A percentile compares a stretch with the other conserved stretches of the same genome.
Conservation (phyloP, 495 filamentous ascomycete species). For the Opeltia flavorubescens region DNA sequence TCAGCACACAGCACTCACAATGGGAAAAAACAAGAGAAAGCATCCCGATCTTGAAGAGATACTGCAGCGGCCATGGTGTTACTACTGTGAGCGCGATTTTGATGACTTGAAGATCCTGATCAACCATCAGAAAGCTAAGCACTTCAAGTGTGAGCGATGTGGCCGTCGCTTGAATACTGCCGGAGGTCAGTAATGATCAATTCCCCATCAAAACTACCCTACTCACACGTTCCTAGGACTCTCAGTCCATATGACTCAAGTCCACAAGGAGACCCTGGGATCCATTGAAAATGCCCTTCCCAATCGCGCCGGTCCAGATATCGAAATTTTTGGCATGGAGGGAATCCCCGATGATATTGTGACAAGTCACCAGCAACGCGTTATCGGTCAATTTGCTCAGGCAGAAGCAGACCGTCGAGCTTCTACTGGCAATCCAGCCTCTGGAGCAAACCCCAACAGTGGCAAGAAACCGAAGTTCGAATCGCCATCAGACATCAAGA, state of each 20-base stretch:
- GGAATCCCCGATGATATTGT: slow-evolving; percentile 82
- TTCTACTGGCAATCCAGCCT: slow-evolving; percentile 66
- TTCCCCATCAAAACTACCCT: neutral
- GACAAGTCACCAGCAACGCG: slow-evolving; percentile 67
- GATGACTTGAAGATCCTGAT: slow-evolving; percentile 94
- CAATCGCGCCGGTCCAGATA: slow-evolving; percentile 66
- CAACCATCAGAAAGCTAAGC: slow-evolving; percentile 93
- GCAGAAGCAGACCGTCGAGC: slow-evolving; percentile 71
- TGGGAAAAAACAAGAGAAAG: slow-evolving; percentile 77
- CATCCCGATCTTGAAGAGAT: slow-evolving; percentile 80
- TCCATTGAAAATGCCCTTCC: slow-evolving; percentile 83
- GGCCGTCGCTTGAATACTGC: slow-evolving; percentile 81
- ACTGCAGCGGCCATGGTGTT: slow-evolving; percentile 84
- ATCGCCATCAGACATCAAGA: slow-evolving; percentile 61
- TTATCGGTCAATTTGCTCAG: slow-evolving; percentile 68
- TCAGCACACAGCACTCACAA: slow-evolving; percentile 16
- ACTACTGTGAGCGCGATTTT: slow-evolving; percentile 98
- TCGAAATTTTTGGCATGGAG: slow-evolving; percentile 98
- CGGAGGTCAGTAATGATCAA: slow-evolving; percentile 48
- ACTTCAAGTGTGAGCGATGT: slow-evolving; percentile 93
- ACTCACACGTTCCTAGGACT: slow-evolving; percentile 45
- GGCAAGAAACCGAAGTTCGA: slow-evolving; percentile 74
- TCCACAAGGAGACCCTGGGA: slow-evolving; percentile 82
- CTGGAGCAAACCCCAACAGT: slow-evolving; percentile 32
- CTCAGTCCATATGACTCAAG: slow-evolving; percentile 92